phyloP scores from a whole-genome alignment of 345 rosid genomes.

The Reutealis trisperma region DNA sequence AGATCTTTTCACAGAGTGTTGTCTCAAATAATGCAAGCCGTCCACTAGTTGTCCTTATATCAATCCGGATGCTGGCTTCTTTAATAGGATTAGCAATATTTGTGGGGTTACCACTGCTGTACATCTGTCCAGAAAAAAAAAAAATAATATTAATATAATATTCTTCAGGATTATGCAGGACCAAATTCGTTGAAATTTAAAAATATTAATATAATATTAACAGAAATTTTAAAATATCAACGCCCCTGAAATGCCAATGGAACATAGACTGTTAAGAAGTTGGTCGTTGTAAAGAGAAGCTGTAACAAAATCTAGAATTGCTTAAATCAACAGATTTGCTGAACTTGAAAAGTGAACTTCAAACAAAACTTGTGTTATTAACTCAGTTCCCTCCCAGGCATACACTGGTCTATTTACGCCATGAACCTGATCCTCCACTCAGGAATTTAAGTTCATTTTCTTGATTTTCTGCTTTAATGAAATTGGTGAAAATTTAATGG shows the following conservation, averaged over 20 bases:
- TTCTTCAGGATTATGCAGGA: slow-evolving; percentile 3
- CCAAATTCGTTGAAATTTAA: not conserved
- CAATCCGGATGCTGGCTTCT: slow-evolving; percentile 44
- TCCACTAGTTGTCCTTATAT: slow-evolving; percentile 45
- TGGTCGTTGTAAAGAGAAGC: not conserved
- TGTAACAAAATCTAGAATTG: no score
- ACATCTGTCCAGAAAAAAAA: slow-evolving; percentile 35
- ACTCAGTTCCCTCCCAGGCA: no score
- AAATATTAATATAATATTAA: not conserved
- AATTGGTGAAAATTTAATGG: no score
- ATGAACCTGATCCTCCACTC: no score
- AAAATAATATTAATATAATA: not conserved
- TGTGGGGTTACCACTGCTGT: slow-evolving; percentile 55
- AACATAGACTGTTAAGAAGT: not conserved
- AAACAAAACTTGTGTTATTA: no score
- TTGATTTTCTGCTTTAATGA: no score
- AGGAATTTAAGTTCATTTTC: no score
- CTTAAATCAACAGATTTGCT: no score
- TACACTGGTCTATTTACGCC: no score
- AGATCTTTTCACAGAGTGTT: slow-evolving; percentile 43
- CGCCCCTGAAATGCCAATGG: not conserved
- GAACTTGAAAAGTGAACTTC: no score
- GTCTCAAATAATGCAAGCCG: slow-evolving; percentile 44
- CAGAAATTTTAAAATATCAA: not conserved
- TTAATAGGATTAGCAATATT: slow-evolving; percentile 53